These are phyloP conservation scores for Starmerella ratchasimensis DNA, from an alignment of 805 yeast genomes.

Conservation along the genomic window DNA sequence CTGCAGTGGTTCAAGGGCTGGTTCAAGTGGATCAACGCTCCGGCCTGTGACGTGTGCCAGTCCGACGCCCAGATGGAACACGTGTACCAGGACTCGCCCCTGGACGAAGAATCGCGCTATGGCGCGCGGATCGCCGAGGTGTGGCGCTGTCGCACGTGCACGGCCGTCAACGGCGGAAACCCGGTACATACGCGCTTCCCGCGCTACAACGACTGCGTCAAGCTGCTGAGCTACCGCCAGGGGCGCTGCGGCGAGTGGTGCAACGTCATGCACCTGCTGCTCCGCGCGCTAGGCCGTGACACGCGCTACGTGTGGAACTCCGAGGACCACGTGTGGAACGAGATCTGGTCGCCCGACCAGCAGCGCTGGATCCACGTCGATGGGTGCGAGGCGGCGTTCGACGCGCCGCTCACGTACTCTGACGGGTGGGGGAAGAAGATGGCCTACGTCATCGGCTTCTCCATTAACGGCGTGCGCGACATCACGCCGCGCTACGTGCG, in stretches of 20 bases:
- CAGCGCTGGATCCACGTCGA: constrained; percentile 75
- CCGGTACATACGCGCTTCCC: constrained; percentile 43
- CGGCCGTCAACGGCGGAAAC: neutral
- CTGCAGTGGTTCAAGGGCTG: constrained; percentile 62
- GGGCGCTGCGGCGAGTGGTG: constrained; percentile 98
- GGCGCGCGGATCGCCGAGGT: constrained; percentile 52
- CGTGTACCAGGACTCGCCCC: constrained; percentile 33
- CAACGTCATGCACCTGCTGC: constrained; percentile 57
- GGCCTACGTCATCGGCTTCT: constrained; percentile 72
- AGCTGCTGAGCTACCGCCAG: constrained; percentile 42
- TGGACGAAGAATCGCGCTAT: constrained; percentile 31
- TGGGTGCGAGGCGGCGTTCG: constrained; percentile 74
- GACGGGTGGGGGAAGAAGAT: constrained; percentile 87
- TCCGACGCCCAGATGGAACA: constrained; percentile 28
- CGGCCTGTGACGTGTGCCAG: constrained; percentile 46
- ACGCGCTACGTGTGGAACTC: constrained; percentile 71
- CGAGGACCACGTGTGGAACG: constrained; percentile 95
- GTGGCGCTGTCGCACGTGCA: constrained; percentile 47
- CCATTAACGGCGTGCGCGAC: constrained; percentile 47
- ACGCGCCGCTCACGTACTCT: constrained; percentile 63
- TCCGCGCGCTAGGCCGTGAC: constrained; percentile 51
- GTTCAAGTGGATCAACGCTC: constrained; percentile 71
- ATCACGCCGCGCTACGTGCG: constrained; percentile 55
- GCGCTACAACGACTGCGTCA: constrained; percentile 55
- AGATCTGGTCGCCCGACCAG: constrained; percentile 49